A percentile compares a stretch with the other conserved stretches of the same genome.
These are phyloP conservation scores for Aspergillus chevalieri DNA, from an alignment of 2,329 filamentous ascomycete genomes.

Conservation along the genomic window DNA sequence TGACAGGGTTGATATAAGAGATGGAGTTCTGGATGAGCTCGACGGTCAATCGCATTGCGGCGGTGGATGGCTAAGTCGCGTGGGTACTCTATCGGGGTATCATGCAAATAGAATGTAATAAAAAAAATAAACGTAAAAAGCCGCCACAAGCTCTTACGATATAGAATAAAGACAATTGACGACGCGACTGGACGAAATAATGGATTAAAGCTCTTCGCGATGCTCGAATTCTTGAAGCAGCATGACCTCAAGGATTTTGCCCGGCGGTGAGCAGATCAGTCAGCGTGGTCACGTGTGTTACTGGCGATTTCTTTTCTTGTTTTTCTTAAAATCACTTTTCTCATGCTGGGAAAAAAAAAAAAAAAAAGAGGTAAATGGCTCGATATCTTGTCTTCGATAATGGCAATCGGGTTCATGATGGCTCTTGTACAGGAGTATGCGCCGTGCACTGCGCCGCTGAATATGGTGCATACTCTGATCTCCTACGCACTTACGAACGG, in stretches of 20 bases:
- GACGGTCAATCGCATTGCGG: conserved; percentile 82
- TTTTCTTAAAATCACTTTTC: no score
- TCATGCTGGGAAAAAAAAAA: no score
- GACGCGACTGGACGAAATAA: conserved; percentile 1
- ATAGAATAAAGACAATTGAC: neutral
- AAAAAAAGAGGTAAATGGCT: no score
- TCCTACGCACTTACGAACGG: no score
- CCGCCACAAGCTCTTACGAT: neutral
- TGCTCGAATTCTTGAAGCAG: conserved; percentile 6
- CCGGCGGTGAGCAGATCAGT: conserved; percentile 9
- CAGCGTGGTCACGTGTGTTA: neutral
- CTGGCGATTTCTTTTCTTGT: neutral
- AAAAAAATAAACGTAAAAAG: neutral
- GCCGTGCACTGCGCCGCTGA: no score
- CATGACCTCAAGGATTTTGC: conserved; percentile 11
- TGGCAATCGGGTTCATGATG: no score
- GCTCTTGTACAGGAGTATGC: no score
- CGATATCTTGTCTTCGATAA: no score
- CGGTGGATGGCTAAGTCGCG: conserved; percentile 6
- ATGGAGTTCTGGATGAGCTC: conserved; percentile 92
- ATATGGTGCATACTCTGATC: no score
- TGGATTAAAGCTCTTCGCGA: conserved; percentile 5
- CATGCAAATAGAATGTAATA: conserved; percentile 7
- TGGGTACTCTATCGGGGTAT: conserved; percentile 11
- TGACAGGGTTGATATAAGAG: conserved; percentile 97